Percentiles rank a stretch among this genome's conserved stretches.
Evolutionary conservation across 352 stramenopile species (phyloP).

Genomic region (Pythium phragmiticola): DNA sequence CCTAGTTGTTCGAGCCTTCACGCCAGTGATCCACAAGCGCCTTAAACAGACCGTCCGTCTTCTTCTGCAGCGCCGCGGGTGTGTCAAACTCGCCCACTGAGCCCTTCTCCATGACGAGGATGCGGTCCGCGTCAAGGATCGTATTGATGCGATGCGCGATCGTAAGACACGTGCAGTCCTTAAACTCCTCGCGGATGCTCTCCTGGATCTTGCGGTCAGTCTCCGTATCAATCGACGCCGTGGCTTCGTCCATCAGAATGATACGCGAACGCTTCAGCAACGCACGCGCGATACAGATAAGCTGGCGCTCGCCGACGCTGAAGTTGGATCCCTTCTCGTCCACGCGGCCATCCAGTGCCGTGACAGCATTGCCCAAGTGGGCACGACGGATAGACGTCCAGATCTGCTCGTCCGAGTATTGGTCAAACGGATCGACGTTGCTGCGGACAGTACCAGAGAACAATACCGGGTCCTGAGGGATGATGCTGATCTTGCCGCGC

Average conservation of each 20-base stretch:
- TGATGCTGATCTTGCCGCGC: slow-evolving; percentile 32
- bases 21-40: slow-evolving; percentile 77
- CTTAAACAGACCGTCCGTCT: slow-evolving; percentile 70
- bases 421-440: slow-evolving; percentile 89
- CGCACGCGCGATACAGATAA: slow-evolving; percentile 93
- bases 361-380: slow-evolving; percentile 33
- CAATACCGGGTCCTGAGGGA: slow-evolving; percentile 90
- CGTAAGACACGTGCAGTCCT: slow-evolving; percentile 92
- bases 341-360: slow-evolving; percentile 76
- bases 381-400: slow-evolving; percentile 38
- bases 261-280: slow-evolving; percentile 90
- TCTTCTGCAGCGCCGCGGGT: slow-evolving; percentile 68
- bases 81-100: slow-evolving; percentile 93
- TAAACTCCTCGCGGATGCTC: slow-evolving; percentile 42
- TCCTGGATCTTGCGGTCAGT: slow-evolving; percentile 90
- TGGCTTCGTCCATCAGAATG: slow-evolving; percentile 98
- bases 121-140: slow-evolving; percentile 94
- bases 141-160: slow-evolving; percentile 97
- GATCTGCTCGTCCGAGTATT: slow-evolving; percentile 59
- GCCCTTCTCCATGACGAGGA: slow-evolving; percentile 95
- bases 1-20: slow-evolving; percentile 32
- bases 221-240: slow-evolving; percentile 87
- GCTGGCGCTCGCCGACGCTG: slow-evolving; percentile 91
- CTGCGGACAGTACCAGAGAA: slow-evolving; percentile 86
- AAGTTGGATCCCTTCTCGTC: slow-evolving; percentile 92